A percentile compares a stretch with the other conserved stretches of the same genome.
Evolutionary conservation across 2,329 filamentous ascomycete species (phyloP).

Genomic region (Fusarium scirpi): DNA sequence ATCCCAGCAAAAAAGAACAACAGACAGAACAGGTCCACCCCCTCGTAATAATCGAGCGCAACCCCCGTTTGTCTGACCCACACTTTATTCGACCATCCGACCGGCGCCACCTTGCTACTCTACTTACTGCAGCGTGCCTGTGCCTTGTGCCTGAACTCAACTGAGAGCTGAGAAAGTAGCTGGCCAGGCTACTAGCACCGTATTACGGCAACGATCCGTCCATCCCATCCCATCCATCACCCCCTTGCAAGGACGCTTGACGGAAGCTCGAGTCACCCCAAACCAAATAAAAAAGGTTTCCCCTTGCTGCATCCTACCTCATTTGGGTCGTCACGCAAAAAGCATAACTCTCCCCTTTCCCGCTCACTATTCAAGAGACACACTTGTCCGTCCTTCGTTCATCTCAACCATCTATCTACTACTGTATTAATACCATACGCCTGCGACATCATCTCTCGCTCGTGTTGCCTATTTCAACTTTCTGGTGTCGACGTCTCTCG

Average conservation of each 20-base stretch:
- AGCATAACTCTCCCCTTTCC: conserved; percentile 39
- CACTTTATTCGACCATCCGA: conserved; percentile 45
- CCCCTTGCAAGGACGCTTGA: conserved; percentile 28
- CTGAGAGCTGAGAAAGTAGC: conserved; percentile 41
- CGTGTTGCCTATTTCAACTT: conserved; percentile 51
- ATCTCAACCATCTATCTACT: conserved; percentile 1
- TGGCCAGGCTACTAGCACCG: conserved; percentile 31
- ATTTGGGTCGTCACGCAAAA: conserved; percentile 39
- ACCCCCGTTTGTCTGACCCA: conserved; percentile 46
- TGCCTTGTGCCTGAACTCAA: conserved; percentile 41
- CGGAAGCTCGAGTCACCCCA: conserved; percentile 39
- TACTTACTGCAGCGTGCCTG: conserved; percentile 40
- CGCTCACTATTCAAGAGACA: conserved; percentile 38
- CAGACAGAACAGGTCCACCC: conserved; percentile 26
- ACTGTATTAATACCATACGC: conserved; percentile 31
- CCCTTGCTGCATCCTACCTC: conserved; percentile 33
- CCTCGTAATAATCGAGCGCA: conserved; percentile 33
- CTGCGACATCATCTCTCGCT: conserved; percentile 49
- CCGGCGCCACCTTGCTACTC: conserved; percentile 42
- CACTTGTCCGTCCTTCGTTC: conserved; percentile 39
- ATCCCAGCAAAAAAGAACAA: conserved; percentile 11
- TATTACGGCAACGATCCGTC: conserved; percentile 43
- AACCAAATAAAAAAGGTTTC: conserved; percentile 38
- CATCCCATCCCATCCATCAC: conserved; percentile 36
- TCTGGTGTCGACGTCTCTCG: conserved; percentile 51